Base-by-base conservation (phyloP, 495 filamentous ascomycete species). In the Lophiotrema nucula region DNA sequence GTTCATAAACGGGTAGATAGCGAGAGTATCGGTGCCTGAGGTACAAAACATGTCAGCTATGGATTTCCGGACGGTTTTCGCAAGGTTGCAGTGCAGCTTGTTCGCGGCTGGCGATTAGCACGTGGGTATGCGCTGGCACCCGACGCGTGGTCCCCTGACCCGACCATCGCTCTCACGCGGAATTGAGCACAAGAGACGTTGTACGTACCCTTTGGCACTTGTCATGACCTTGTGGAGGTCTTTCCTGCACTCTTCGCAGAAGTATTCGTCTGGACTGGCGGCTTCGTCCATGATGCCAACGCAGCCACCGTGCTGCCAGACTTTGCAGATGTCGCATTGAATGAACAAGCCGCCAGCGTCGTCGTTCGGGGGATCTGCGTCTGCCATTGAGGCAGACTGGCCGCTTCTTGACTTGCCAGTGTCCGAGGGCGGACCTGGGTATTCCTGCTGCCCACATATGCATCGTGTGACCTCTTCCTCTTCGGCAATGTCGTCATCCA, bases 261-360 rank as follows among this genome's bases (percentile, higher is more conserved):
- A 97, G 77, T 99, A 99, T 74, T 97, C 89, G 42, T 97, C 92
- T 27, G 92, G 95, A 68, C 87, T 92, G 70, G 85, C 84, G 50
- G 88, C 85, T 70, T 92, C 90, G 59, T 95, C 90, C 79, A 90
- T 91, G 62, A 99, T 96, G 33, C 93, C 93, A 47, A 99, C 95
- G 73, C 93, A 99, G 53, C 90, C 91, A 68, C 93, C 95, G 67
- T 99, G 93, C 68, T 99, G 93, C 93, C 93, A 99, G 51, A 97
- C 93, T 70, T 96, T 95, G 75, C 93, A 99, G 45, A 83, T 77
- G 72, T 99, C 93, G 81, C 93, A 99, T 76, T 97, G 93, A 58
- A 99, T 92, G 71, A 96, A 99, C 72, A 97, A 86, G 15, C 92
- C 91, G 33, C 93, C 92, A 45, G 88, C 77, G 43, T 96, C 92